Percentiles rank a stretch among this genome's conserved stretches.
Evolutionary conservation across 371 early-diverging fungal genomes (phyloP).

Genomic region (Entomophthora muscae): DNA sequence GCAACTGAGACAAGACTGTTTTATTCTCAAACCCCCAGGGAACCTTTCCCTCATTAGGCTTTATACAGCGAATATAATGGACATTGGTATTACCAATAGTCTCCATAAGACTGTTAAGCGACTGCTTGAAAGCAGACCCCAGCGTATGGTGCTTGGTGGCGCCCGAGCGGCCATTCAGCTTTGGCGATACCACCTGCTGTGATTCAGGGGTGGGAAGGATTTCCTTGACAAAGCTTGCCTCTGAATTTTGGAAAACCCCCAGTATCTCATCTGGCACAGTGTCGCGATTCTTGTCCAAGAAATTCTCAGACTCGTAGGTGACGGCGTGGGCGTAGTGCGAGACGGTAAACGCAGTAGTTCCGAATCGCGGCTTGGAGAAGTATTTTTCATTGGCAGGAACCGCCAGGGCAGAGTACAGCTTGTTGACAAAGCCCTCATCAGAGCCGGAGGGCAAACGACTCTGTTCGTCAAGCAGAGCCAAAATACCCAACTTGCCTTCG

Average conservation of each 20-base stretch:
- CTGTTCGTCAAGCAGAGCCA: conserved; percentile 92
- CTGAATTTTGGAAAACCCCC: conserved; percentile 39
- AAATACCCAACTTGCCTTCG: conserved; percentile 83
- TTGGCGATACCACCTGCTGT: conserved; percentile 13
- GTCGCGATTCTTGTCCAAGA: conserved; percentile 98
- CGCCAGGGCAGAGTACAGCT: conserved; percentile 61
- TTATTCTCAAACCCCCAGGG: conserved; percentile 79
- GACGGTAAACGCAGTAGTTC: conserved; percentile 57
- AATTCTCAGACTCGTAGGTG: conserved; percentile 80
- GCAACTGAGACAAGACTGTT: conserved; percentile 86
- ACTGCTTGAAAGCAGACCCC: conserved; percentile 69
- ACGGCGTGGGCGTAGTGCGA: conserved; percentile 87
- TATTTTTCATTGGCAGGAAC: conserved; percentile 46
- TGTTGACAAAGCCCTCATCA: conserved; percentile 64
- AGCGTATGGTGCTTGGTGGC: conserved; percentile 66
- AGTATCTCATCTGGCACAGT: conserved; percentile 87
- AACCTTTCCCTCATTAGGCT: conserved; percentile 85
- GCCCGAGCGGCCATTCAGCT: conserved; percentile 26
- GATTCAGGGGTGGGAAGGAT: conserved; percentile 31
- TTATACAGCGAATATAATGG: conserved; percentile 96
- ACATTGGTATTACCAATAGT: conserved; percentile 84
- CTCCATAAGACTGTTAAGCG: conserved; percentile 80
- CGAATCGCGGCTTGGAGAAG: conserved; percentile 82
- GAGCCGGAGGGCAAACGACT: conserved; percentile 85
- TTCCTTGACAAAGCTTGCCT: conserved; percentile 56